Percentiles rank a stretch among this genome's conserved stretches.
Evolutionary conservation across 257 asterid species (phyloP).

Genomic region (Fraxinus pennsylvanica): DNA sequence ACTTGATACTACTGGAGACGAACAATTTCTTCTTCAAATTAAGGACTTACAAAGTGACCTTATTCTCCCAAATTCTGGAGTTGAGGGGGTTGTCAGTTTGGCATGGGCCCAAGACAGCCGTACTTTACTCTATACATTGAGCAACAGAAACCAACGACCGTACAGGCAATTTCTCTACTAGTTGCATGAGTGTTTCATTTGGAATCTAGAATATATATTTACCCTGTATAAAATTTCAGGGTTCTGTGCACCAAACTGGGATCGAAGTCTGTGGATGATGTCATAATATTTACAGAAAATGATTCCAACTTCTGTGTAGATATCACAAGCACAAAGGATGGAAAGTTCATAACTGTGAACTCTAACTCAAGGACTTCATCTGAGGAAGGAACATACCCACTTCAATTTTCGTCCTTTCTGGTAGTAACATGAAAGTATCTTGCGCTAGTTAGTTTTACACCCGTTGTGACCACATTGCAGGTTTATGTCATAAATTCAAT

Average conservation of each 20-base stretch:
- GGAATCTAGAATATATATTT: conserved; percentile 24
- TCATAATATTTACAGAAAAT: conserved; percentile 59
- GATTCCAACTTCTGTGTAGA: conserved; percentile 87
- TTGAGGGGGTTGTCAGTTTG: conserved; percentile 80
- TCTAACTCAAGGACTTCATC: conserved; percentile 98
- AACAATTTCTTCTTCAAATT: conserved; percentile 72
- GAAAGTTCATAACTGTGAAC: conserved; percentile 89
- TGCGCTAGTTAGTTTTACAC: conserved; percentile 22
- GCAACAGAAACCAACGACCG: conserved; percentile 85
- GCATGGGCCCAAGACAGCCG: conserved; percentile 84
- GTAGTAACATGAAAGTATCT: neutral
- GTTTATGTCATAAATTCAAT: conserved; percentile 67
- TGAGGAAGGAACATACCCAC: conserved; percentile 77
- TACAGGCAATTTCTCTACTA: conserved; percentile 58
- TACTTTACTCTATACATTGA: conserved; percentile 73
- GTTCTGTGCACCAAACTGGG: conserved; percentile 62
- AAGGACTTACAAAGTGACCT: conserved; percentile 60
- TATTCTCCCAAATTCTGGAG: conserved; percentile 45
- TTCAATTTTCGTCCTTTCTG: conserved; percentile 31
- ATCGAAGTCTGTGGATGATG: conserved; percentile 48
- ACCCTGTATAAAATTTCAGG: conserved; percentile 49
- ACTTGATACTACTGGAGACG: conserved; percentile 69
- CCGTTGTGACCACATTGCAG: conserved; percentile 49
- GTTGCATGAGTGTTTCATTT: conserved; percentile 19
- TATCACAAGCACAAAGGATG: conserved; percentile 87